Evolutionary conservation across 2,329 filamentous ascomycete genomes (phyloP).

Genomic region (Phialemoniopsis sp.): DNA sequence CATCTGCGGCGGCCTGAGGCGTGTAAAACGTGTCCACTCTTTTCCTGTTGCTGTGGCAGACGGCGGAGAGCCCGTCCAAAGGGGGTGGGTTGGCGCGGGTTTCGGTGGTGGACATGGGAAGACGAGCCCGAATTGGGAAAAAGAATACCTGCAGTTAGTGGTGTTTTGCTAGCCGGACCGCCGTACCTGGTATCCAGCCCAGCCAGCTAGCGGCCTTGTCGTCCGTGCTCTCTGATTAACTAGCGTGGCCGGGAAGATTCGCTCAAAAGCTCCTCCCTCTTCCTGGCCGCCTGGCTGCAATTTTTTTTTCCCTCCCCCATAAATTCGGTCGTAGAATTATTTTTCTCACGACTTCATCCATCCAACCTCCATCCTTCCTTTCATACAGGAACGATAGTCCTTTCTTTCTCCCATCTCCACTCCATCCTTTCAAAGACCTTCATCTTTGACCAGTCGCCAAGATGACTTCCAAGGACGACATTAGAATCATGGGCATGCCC

Average conservation of each 20-base stretch:
- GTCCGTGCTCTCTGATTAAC: slow-evolving; percentile 1
- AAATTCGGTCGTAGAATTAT: slow-evolving; percentile 36
- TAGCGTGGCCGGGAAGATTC: slow-evolving; percentile 45
- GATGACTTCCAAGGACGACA: slow-evolving; percentile 52
- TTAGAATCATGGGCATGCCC: slow-evolving; percentile 63
- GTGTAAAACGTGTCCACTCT: no score
- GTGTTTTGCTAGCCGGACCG: no score
- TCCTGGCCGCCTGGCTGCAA: slow-evolving; percentile 17
- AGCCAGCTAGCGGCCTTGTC: no score
- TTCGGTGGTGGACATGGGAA: no score
- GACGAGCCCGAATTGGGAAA: no score
- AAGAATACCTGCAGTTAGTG: no score
- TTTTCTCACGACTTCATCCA: slow-evolving; percentile 29
- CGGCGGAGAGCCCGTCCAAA: no score
- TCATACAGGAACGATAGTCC: slow-evolving; percentile 17
- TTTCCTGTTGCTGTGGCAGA: no score
- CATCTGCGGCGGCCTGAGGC: no score
- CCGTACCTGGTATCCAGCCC: no score
- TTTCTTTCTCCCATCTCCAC: slow-evolving; percentile 52
- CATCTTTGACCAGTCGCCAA: slow-evolving; percentile 41
- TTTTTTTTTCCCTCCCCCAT: slow-evolving; percentile 45
- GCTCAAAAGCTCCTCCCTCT: slow-evolving; percentile 46
- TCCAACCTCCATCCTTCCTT: slow-evolving; percentile 9
- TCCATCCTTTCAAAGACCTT: slow-evolving; percentile 49
- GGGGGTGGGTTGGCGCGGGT: no score